phyloP scores from a whole-genome alignment of 768 basidiomycete genomes.

The Trametopsis cervina region DNA sequence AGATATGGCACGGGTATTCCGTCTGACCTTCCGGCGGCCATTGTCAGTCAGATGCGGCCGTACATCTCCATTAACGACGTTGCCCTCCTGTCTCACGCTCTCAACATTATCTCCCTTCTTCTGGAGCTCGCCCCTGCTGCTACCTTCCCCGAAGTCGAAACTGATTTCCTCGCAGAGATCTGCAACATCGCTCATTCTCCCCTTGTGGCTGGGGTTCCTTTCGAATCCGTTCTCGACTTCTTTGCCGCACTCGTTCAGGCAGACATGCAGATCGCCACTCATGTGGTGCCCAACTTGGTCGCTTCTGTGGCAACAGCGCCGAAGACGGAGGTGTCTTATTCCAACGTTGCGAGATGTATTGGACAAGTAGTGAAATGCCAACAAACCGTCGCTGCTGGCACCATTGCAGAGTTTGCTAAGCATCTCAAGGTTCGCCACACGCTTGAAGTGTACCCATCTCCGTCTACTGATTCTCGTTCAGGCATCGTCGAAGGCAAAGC shows the following conservation, averaged over 20 bases:
- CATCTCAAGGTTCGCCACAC: conserved; percentile 62
- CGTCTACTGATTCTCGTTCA: conserved; percentile 5
- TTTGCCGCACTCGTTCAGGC: conserved; percentile 77
- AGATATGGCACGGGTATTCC: conserved; percentile 49
- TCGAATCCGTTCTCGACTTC: conserved; percentile 81
- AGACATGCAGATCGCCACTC: conserved; percentile 75
- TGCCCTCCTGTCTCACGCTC: conserved; percentile 65
- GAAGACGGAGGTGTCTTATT: conserved; percentile 44
- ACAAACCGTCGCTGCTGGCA: conserved; percentile 68
- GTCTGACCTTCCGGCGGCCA: conserved; percentile 44
- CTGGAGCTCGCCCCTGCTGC: conserved; percentile 57
- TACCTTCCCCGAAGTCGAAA: conserved; percentile 74
- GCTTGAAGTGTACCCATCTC: too few species aligned
- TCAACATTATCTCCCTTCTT: conserved; percentile 60
- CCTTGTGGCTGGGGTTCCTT: conserved; percentile 63
- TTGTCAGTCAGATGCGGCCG: conserved; percentile 68
- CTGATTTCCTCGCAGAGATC: conserved; percentile 54
- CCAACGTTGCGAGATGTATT: conserved; percentile 81
- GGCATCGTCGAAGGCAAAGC: conserved; percentile 47
- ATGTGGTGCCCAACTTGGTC: conserved; percentile 73
- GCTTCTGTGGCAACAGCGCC: conserved; percentile 57
- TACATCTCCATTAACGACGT: conserved; percentile 77
- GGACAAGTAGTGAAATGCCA: conserved; percentile 74
- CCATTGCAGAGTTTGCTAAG: conserved; percentile 81
- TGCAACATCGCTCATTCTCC: conserved; percentile 77